Evolutionary conservation across 169 alveolate genomes (phyloP).

Genomic region (Pseudocohnilembus persalinus): DNA sequence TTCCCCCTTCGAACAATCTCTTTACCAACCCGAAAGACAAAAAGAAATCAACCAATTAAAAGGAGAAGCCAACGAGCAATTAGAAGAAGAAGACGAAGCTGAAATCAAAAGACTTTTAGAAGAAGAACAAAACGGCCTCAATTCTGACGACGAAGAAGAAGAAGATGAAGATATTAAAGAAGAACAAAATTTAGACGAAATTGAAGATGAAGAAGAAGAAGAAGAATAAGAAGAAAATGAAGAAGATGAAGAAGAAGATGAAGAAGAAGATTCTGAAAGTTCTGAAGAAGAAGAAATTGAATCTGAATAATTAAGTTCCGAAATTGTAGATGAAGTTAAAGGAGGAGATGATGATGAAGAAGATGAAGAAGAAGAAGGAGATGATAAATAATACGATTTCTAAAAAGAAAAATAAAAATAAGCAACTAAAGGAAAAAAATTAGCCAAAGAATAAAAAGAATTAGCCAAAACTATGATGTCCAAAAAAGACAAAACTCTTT

Average conservation of each 20-base stretch:
- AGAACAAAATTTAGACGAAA: not conserved
- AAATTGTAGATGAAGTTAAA: conserved; percentile 31
- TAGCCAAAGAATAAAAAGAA: conserved; percentile 72
- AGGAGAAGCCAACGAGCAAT: conserved; percentile 47
- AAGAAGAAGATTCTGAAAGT: not conserved
- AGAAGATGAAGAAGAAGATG: conserved; percentile 16
- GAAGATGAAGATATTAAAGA: conserved; percentile 48
- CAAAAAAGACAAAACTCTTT: conserved; percentile 73
- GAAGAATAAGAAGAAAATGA: not conserved
- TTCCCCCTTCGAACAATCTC: conserved; percentile 89
- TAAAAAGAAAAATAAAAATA: conserved; percentile 33
- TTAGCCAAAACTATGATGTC: conserved; percentile 81
- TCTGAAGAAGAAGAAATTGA: conserved; percentile 5
- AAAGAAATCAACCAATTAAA: conserved; percentile 57
- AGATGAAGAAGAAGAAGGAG: conserved; percentile 42
- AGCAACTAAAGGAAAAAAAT: conserved; percentile 48
- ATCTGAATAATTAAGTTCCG: conserved; percentile 2
- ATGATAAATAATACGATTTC: conserved; percentile 33
- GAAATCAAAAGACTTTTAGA: not conserved
- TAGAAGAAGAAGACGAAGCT: conserved; percentile 5
- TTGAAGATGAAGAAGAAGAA: conserved; percentile 9
- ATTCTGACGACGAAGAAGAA: conserved; percentile 58
- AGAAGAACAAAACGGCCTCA: conserved; percentile 14
- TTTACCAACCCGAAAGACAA: conserved; percentile 57
- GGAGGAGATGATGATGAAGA: conserved; percentile 44